Conservation (phyloP, 202 grass and related monocot species). For the Carex sylvatica region DNA sequence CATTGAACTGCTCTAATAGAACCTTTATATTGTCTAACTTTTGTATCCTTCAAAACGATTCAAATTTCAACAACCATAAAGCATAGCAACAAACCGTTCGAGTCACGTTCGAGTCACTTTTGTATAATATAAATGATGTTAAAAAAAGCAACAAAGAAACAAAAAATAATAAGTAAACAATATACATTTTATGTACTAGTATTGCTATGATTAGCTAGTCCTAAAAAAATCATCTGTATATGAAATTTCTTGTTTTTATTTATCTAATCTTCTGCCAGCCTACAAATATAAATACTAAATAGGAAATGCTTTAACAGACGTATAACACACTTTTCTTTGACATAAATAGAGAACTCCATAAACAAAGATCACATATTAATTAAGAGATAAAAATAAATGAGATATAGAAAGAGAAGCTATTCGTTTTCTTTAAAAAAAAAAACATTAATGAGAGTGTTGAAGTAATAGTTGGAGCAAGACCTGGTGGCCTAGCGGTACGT, state of each 20-base stretch:
- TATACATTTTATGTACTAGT: too few relatives aligned
- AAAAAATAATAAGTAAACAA: too few relatives aligned
- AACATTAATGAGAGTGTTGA: background rate
- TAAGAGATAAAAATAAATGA: background rate
- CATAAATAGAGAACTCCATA: background rate
- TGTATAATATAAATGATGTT: too few relatives aligned
- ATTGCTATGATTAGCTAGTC: background rate
- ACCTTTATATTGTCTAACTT: too few relatives aligned
- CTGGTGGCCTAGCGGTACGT: background rate
- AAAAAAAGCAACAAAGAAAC: too few relatives aligned
- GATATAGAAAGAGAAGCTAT: background rate
- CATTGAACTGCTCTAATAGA: too few relatives aligned
- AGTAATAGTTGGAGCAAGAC: conserved; percentile 8
- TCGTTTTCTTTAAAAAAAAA: background rate
- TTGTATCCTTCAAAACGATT: too few relatives aligned
- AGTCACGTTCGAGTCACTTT: too few relatives aligned
- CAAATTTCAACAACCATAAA: too few relatives aligned
- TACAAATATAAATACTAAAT: background rate
- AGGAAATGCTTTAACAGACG: background rate
- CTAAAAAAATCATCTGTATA: background rate
- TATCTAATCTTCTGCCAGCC: background rate
- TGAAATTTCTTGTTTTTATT: background rate
- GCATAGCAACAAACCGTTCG: too few relatives aligned
- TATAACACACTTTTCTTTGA: background rate
- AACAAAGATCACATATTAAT: background rate